Conservation (phyloP, 768 basidiomycete species). For the Phanerodontia chrysosporium region DNA sequence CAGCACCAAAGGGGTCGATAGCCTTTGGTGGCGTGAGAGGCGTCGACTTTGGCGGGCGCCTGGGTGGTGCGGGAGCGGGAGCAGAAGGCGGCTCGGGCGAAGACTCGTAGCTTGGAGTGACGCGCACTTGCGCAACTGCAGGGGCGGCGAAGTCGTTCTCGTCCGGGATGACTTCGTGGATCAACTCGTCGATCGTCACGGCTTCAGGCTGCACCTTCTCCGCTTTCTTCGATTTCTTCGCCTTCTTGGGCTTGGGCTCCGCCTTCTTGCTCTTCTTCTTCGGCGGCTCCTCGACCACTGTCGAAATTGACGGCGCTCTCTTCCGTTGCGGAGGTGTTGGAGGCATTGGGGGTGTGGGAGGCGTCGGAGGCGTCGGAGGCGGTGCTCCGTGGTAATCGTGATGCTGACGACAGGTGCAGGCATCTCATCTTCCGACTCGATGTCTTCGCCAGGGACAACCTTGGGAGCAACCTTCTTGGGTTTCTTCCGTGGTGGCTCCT, state of each 20-base stretch:
- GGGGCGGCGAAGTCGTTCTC: conserved; percentile 47
- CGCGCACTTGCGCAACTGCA: conserved; percentile 44
- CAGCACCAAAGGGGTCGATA: conserved; percentile 46
- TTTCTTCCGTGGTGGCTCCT: conserved; percentile 25
- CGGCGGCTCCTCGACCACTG: conserved; percentile 35
- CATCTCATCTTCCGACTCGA: conserved; percentile 61
- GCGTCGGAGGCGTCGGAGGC: not conserved
- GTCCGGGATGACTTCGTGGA: conserved; percentile 51
- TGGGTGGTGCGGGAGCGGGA: conserved; percentile 36
- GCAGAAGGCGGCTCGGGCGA: conserved; percentile 51
- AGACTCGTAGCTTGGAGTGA: conserved; percentile 40
- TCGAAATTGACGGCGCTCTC: conserved; percentile 25
- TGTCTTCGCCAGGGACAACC: conserved; percentile 25
- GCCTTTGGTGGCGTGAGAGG: conserved; percentile 43
- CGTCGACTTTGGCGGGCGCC: conserved; percentile 29
- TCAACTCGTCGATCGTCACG: conserved; percentile 24
- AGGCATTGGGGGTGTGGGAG: not conserved
- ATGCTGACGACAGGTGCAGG: conserved; percentile 20
- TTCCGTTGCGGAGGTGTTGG: conserved; percentile 18
- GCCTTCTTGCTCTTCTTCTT: conserved; percentile 37
- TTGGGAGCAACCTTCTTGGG: conserved; percentile 18
- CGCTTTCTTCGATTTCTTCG: conserved; percentile 40
- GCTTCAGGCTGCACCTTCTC: conserved; percentile 25
- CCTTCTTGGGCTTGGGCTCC: conserved; percentile 15
- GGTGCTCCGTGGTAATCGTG: not conserved